A percentile compares a stretch with the other conserved stretches of the same genome.
These are phyloP conservation scores for Saccharomycopsis schoenii DNA, from an alignment of 805 yeast genomes.

Conservation along the genomic window DNA sequence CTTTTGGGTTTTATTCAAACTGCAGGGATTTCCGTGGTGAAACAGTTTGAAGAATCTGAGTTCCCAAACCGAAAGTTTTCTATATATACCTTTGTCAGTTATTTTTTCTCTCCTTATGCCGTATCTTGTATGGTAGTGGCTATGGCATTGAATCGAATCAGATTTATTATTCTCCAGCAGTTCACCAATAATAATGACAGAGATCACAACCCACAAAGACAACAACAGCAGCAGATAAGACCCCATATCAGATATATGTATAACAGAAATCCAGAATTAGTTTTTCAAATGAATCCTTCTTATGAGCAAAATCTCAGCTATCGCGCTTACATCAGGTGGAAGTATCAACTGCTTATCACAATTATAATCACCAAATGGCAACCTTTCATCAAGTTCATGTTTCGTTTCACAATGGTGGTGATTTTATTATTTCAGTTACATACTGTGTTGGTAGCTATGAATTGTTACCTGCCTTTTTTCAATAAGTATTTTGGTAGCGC, in stretches of 20 bases:
- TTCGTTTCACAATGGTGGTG: slow-evolving; percentile 26
- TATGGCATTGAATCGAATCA: slow-evolving; percentile 44
- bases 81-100: slow-evolving; percentile 24
- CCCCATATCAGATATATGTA: neutral
- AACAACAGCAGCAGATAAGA: slow-evolving; percentile 4
- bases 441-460: slow-evolving; percentile 28
- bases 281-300: slow-evolving; percentile 29
- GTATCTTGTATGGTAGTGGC: slow-evolving; percentile 49
- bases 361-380: neutral
- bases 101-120: slow-evolving; percentile 41
- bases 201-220: neutral
- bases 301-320: slow-evolving; percentile 26
- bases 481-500: neutral
- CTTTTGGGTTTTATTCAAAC: neutral
- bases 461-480: slow-evolving; percentile 19
- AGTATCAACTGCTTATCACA: neutral
- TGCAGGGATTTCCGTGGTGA: neutral
- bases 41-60: slow-evolving; percentile 13
- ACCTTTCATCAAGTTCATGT: slow-evolving; percentile 3
- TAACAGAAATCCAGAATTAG: slow-evolving; percentile 20
- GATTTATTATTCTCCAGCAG: slow-evolving; percentile 41
- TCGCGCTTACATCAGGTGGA: slow-evolving; percentile 9
- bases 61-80: slow-evolving; percentile 8
- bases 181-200: neutral
- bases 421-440: slow-evolving; percentile 24